These are phyloP conservation scores for Rhynchospora pubera DNA, from an alignment of 176 grass and related monocot species.

Conservation along the genomic window DNA sequence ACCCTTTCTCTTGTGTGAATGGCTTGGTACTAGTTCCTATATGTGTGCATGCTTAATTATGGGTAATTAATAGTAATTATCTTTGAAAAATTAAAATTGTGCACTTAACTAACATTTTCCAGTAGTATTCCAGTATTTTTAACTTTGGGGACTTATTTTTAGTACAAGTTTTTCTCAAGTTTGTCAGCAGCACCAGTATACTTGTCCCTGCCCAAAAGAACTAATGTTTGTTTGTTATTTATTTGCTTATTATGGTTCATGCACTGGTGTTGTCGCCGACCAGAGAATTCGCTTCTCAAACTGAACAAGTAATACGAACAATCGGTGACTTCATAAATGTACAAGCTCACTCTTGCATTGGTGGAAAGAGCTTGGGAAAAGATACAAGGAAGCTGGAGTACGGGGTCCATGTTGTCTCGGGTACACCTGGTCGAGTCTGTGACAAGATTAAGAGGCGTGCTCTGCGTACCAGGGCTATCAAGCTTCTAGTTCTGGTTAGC, in stretches of 20 bases:
- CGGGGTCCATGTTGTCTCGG: conserved; percentile 76
- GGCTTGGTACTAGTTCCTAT: no score
- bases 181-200: not conserved
- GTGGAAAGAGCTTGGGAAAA: conserved; percentile 72
- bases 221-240: not conserved
- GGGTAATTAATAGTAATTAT: no score
- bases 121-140: not conserved
- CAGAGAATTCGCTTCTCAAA: conserved; percentile 77
- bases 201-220: not conserved
- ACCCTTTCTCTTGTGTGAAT: no score
- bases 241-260: conserved; percentile 46
- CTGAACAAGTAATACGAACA: conserved; percentile 70
- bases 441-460: conserved; percentile 90
- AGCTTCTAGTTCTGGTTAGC: conserved; percentile 69
- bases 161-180: no score
- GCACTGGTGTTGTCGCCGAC: conserved; percentile 82
- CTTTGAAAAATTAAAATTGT: no score
- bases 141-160: not conserved
- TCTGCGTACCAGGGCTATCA: conserved; percentile 77
- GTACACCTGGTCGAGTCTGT: conserved; percentile 74
- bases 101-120: no score
- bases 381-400: conserved; percentile 79
- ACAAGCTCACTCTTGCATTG: conserved; percentile 70
- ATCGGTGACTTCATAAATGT: conserved; percentile 65
- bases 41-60: no score